phyloP scores from a whole-genome alignment of 345 rosid genomes.

The Gossypium bickii region DNA sequence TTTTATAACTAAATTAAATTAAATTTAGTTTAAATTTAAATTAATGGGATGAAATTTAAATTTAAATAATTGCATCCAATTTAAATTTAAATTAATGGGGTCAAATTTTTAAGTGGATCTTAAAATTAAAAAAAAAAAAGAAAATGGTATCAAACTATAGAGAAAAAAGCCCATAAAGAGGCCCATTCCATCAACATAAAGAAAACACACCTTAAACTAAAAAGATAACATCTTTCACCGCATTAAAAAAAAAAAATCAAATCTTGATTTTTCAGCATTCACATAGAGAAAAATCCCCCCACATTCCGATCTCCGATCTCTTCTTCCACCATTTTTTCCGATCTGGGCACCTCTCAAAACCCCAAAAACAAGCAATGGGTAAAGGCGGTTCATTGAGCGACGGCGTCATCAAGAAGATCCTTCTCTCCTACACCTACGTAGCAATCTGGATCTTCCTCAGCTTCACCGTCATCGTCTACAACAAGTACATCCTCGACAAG shows the following conservation, averaged over 20 bases:
- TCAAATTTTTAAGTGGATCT: too few species aligned
- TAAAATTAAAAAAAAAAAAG: too few species aligned
- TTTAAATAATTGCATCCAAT: too few species aligned
- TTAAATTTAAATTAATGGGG: too few species aligned
- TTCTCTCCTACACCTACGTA: conserved; percentile 86
- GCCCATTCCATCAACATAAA: too few species aligned
- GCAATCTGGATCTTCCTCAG: conserved; percentile 96
- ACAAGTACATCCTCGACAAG: conserved; percentile 96
- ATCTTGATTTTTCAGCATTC: neutral
- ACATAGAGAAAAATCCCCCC: neutral
- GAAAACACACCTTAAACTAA: too few species aligned
- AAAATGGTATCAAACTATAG: too few species aligned
- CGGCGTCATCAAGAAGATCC: conserved; percentile 74
- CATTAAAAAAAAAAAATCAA: neutral
- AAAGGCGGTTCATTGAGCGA: conserved; percentile 86
- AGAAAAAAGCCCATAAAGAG: too few species aligned
- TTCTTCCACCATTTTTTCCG: conserved; percentile 16
- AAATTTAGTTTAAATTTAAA: too few species aligned
- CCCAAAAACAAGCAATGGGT: conserved; percentile 44
- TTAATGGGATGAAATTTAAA: too few species aligned
- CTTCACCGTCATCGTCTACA: conserved; percentile 97
- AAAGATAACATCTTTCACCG: too few species aligned
- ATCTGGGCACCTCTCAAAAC: conserved; percentile 6
- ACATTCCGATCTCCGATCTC: conserved; percentile 7
- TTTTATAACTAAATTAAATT: too few species aligned